These are phyloP conservation scores for Actinomortierella wolfii DNA, from an alignment of 371 early-diverging fungal species.

Conservation along the genomic window DNA sequence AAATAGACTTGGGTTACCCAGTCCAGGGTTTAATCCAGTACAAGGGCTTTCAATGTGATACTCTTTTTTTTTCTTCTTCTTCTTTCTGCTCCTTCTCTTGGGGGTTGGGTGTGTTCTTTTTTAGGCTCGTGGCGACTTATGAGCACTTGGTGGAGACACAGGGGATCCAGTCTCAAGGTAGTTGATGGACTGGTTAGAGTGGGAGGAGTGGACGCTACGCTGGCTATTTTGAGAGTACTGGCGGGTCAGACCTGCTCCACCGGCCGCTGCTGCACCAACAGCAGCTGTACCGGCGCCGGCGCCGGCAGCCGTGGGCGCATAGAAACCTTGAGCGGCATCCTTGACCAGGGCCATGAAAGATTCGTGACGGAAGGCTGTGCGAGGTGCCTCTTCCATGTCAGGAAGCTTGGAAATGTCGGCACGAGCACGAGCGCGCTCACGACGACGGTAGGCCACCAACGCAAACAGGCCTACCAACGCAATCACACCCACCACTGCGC, in stretches of 20 bases:
- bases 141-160: constrained; percentile 7
- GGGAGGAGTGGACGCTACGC: constrained; percentile 21
- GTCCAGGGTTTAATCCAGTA: too few species aligned
- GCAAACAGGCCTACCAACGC: constrained; percentile 33
- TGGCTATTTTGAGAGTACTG: constrained; percentile 37
- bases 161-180: constrained; percentile 8
- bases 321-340: constrained; percentile 42
- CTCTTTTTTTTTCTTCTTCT: too few species aligned
- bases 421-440: constrained; percentile 13
- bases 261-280: constrained; percentile 29
- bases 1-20: too few species aligned
- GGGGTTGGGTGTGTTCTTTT: too few species aligned
- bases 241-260: constrained; percentile 14
- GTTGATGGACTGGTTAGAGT: constrained; percentile 17
- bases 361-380: constrained; percentile 44
- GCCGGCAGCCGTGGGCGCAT: constrained; percentile 27
- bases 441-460: constrained; percentile 31
- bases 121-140: too few species aligned
- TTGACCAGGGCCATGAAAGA: constrained; percentile 46
- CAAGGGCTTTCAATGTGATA: too few species aligned
- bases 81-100: too few species aligned
- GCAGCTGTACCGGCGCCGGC: constrained; percentile 15
- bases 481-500: constrained; percentile 28
- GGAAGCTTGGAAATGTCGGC: constrained; percentile 7
- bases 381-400: constrained; percentile 39